Percentiles rank a stretch among this genome's conserved stretches.
phyloP scores from a whole-genome alignment of 192 early-diverging fungal species.

The Backusella circina region DNA sequence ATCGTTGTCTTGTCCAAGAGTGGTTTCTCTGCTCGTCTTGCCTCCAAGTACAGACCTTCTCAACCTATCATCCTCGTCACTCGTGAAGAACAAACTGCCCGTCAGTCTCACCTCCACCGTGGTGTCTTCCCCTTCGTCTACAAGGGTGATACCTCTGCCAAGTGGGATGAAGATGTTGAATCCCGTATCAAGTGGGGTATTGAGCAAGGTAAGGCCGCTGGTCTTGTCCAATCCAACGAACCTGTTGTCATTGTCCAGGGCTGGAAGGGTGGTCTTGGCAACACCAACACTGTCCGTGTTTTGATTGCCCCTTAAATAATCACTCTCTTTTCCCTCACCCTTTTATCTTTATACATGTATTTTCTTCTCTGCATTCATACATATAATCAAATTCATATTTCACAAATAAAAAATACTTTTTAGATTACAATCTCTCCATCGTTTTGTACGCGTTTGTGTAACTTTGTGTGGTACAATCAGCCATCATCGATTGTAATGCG shows the following conservation, averaged over 20 bases:
- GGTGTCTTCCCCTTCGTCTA: slow-evolving; percentile 74
- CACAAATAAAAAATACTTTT: background rate
- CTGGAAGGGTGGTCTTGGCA: slow-evolving; percentile 81
- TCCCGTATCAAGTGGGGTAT: slow-evolving; percentile 70
- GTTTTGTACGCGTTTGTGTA: background rate
- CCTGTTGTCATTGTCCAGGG: slow-evolving; percentile 78
- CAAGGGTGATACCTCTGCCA: slow-evolving; percentile 22
- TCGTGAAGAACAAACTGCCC: slow-evolving; percentile 56
- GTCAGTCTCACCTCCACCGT: slow-evolving; percentile 69
- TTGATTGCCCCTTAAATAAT: slow-evolving; percentile 36
- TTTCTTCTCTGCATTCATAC: background rate
- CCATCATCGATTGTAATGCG: background rate
- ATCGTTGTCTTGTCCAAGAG: slow-evolving; percentile 86
- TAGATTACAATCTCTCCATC: background rate
- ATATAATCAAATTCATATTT: slow-evolving; percentile 3
- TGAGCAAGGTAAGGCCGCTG: slow-evolving; percentile 58
- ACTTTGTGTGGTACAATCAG: background rate
- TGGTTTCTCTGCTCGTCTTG: slow-evolving; percentile 76
- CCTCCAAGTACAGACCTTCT: slow-evolving; percentile 89
- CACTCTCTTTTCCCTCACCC: background rate
- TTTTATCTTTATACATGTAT: background rate
- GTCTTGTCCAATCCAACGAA: slow-evolving; percentile 65
- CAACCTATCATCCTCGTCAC: slow-evolving; percentile 91
- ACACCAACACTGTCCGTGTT: slow-evolving; percentile 82
- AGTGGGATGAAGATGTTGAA: slow-evolving; percentile 67